phyloP scores from a whole-genome alignment of 169 alveolate species.

The Cryptosporidium ubiquitum region DNA sequence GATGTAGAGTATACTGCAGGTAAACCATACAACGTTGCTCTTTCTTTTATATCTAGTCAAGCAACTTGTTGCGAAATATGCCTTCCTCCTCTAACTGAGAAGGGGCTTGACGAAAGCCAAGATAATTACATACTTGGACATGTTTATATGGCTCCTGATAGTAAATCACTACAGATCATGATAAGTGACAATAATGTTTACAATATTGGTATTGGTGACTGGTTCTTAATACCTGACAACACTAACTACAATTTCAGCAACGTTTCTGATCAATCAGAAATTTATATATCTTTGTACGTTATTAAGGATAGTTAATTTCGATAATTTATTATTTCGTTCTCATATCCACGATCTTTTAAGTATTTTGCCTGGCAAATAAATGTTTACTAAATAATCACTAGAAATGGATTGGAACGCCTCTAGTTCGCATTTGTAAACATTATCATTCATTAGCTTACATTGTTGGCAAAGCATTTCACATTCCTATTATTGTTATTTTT shows the following conservation, averaged over 20 bases:
- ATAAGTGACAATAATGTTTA: slow-evolving; percentile 61
- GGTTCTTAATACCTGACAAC: slow-evolving; percentile 70
- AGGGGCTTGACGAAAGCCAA: slow-evolving; percentile 69
- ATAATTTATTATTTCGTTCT: background rate
- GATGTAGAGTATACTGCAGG: slow-evolving; percentile 71
- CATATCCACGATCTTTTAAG: slow-evolving; percentile 61
- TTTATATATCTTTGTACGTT: slow-evolving; percentile 54
- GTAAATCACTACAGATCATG: slow-evolving; percentile 56
- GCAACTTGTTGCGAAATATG: slow-evolving; percentile 74
- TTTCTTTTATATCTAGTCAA: slow-evolving; percentile 68
- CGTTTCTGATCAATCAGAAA: slow-evolving; percentile 44
- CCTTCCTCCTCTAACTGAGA: slow-evolving; percentile 69
- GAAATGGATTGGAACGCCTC: slow-evolving; percentile 73
- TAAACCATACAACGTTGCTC: slow-evolving; percentile 69
- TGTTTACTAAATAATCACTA: slow-evolving; percentile 51
- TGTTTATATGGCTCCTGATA: slow-evolving; percentile 67
- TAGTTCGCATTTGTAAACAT: slow-evolving; percentile 53
- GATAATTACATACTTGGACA: slow-evolving; percentile 71
- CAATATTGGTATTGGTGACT: slow-evolving; percentile 63
- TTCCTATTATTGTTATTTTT: background rate
- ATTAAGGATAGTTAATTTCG: slow-evolving; percentile 53
- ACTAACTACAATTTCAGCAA: slow-evolving; percentile 67
- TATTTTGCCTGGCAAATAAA: slow-evolving; percentile 50
- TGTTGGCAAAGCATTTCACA: slow-evolving; percentile 23
- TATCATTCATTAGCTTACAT: slow-evolving; percentile 17